A percentile compares a stretch with the other conserved stretches of the same genome.
These are phyloP conservation scores for Penicilliopsis zonata DNA, from an alignment of 495 filamentous ascomycete genomes.

Conservation along the genomic window DNA sequence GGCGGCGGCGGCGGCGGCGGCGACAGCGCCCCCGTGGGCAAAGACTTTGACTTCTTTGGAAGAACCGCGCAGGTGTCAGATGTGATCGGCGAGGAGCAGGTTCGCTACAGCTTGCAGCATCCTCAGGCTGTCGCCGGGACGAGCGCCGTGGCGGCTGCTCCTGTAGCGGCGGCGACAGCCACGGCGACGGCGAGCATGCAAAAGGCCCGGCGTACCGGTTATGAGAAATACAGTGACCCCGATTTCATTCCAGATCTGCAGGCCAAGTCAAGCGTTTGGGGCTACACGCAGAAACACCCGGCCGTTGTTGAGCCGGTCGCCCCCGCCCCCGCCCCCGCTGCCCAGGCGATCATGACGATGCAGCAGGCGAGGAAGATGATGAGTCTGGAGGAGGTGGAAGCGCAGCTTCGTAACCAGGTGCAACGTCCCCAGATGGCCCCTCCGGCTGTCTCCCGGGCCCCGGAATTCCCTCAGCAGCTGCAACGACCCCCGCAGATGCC, in stretches of 20 bases:
- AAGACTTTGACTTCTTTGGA: conserved; percentile 96
- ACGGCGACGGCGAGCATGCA: conserved; percentile 28
- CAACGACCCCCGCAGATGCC: conserved; percentile 32
- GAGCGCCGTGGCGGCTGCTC: conserved; percentile 22
- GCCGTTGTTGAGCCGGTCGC: conserved; percentile 10
- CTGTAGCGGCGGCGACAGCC: conserved; percentile 13
- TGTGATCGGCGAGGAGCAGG: conserved; percentile 80
- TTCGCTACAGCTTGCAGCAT: conserved; percentile 61
- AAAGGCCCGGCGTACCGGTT: conserved; percentile 61
- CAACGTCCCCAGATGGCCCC: conserved; percentile 34
- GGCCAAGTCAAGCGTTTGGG: conserved; percentile 90
- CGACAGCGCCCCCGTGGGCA: conserved; percentile 47
- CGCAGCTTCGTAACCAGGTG: conserved; percentile 66
- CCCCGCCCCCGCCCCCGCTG: conserved; percentile 3
- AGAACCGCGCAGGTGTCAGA: conserved; percentile 75
- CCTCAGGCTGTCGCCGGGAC: conserved; percentile 32
- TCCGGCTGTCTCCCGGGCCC: conserved; percentile 15
- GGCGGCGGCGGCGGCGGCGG: conserved; percentile 38
- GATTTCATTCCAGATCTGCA: conserved; percentile 75
- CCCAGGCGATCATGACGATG: too few relatives aligned
- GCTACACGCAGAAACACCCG: conserved; percentile 51
- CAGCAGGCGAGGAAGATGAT: conserved; percentile 73
- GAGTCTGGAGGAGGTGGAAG: conserved; percentile 95
- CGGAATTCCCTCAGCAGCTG: conserved; percentile 20
- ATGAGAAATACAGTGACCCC: conserved; percentile 74